A percentile compares a stretch with the other conserved stretches of the same genome.
Evolutionary conservation across 164 flowering plant species (phyloP).

Genomic region (Vitis vinifera): DNA sequence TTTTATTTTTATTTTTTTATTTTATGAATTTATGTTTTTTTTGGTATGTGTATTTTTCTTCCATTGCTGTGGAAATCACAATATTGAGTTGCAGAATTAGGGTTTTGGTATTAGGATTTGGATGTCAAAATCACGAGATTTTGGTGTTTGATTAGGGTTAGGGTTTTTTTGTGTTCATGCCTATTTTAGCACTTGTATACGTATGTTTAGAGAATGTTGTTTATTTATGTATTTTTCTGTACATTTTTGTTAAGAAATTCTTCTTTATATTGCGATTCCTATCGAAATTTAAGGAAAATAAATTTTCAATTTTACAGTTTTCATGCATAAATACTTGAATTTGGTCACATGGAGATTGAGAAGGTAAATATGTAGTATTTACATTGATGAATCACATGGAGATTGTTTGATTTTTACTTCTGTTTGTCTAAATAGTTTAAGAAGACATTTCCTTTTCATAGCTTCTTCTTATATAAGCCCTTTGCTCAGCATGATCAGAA

Average conservation of each 20-base stretch:
- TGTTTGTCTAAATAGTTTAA: background rate
- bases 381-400: background rate
- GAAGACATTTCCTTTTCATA: background rate
- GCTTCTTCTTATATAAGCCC: no score
- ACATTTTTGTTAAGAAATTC: no score
- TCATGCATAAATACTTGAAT: background rate
- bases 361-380: conserved; percentile 41
- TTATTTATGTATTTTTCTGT: no score
- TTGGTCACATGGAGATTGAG: conserved; percentile 87
- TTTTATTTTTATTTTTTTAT: conserved; percentile 10
- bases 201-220: no score
- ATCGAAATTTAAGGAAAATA: background rate
- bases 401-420: background rate
- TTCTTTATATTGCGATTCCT: no score
- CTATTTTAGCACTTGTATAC: no score
- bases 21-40: background rate
- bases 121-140: background rate
- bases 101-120: background rate
- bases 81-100: background rate
- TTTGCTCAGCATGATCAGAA: no score
- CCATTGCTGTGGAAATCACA: background rate
- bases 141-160: background rate
- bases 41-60: background rate
- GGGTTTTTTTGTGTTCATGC: no score
- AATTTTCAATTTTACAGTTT: background rate